Evolutionary conservation across 2,329 filamentous ascomycete species (phyloP).

Genomic region (Ilyonectria robusta): DNA sequence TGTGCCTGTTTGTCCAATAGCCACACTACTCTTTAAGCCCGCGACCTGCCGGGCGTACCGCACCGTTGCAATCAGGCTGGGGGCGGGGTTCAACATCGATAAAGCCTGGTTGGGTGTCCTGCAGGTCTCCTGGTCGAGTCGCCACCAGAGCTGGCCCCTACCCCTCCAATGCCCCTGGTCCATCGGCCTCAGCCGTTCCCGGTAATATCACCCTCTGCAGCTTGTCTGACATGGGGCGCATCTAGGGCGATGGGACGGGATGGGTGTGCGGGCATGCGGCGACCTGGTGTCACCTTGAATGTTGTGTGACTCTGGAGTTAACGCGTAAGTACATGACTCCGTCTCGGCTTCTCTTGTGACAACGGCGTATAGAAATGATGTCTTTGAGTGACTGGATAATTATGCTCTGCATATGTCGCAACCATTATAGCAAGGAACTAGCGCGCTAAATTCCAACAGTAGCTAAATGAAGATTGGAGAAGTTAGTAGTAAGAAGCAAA

Average conservation of each 20-base stretch:
- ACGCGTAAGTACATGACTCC: not conserved
- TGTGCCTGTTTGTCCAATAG: not conserved
- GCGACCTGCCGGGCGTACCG: not conserved
- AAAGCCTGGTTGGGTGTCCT: conserved; percentile 13
- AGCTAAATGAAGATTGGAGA: too few species aligned
- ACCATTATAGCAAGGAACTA: too few species aligned
- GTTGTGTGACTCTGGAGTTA: not conserved
- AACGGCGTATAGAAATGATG: not conserved
- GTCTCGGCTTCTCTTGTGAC: not conserved
- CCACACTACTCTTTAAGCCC: not conserved
- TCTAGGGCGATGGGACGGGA: conserved; percentile 12
- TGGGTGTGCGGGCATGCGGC: conserved; percentile 16
- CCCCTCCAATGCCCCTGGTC: conserved; percentile 6
- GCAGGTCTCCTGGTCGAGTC: conserved; percentile 5
- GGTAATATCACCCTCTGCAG: conserved; percentile 9
- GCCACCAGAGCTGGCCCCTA: conserved; percentile 8
- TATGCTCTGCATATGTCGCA: not conserved
- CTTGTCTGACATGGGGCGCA: conserved; percentile 11
- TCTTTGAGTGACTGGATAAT: not conserved
- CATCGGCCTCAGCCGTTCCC: conserved; percentile 26
- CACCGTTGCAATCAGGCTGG: conserved; percentile 11
- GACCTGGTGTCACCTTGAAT: conserved; percentile 4
- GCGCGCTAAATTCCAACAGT: too few species aligned
- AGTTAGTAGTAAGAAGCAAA: too few species aligned
- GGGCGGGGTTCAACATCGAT: not conserved